phyloP scores from a whole-genome alignment of 208 protist species.

The Polymyxa betae region DNA sequence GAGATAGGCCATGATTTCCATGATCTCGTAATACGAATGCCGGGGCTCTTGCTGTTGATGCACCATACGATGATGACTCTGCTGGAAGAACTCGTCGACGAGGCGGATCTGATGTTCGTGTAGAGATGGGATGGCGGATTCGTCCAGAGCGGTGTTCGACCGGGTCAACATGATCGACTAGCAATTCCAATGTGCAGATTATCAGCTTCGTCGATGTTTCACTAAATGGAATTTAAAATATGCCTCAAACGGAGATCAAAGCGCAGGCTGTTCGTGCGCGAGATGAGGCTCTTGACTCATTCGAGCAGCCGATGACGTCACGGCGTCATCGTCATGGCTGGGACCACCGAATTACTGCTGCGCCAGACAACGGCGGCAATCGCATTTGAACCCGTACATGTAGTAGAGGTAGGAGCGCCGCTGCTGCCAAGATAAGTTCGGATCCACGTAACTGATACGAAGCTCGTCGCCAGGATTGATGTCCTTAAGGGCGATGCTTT shows the following conservation, averaged over 20 bases:
- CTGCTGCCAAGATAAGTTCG: neutral
- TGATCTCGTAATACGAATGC: neutral
- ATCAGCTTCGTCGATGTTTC: no score
- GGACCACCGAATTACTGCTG: neutral
- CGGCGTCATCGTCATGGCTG: neutral
- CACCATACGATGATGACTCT: neutral
- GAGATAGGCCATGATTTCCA: constrained; percentile 27
- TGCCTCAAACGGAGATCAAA: no score
- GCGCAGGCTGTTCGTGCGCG: no score
- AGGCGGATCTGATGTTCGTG: constrained; percentile 1
- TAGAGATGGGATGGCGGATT: no score
- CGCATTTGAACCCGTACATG: constrained; percentile 14
- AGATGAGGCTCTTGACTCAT: no score
- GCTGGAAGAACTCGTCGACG: constrained; percentile 17
- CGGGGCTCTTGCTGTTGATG: neutral
- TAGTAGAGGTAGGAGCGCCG: neutral
- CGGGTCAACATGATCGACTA: no score
- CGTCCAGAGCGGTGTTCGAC: no score
- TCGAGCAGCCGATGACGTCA: no score
- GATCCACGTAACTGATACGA: neutral
- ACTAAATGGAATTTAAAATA: no score
- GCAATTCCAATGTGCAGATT: no score
- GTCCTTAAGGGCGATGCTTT: neutral
- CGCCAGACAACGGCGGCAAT: neutral
- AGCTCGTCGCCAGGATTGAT: constrained; percentile 11